A percentile compares a stretch with the other conserved stretches of the same genome.
phyloP scores from a whole-genome alignment of 2,329 filamentous ascomycete species.

The Colletotrichum nymphaeae region DNA sequence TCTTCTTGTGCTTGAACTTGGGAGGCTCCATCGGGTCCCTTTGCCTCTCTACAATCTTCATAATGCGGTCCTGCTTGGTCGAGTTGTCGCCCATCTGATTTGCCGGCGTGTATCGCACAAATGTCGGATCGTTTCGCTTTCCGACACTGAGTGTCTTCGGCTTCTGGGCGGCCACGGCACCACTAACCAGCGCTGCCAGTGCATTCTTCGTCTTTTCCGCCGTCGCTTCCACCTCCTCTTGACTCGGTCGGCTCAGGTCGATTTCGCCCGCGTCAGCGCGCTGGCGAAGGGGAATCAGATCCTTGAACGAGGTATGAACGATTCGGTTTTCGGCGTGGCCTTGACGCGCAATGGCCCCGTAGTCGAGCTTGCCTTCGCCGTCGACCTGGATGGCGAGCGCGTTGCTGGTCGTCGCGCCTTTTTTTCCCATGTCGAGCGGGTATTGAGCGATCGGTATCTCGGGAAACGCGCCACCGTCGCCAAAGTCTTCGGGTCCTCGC shows the following conservation, averaged over 20 bases:
- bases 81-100: constrained; percentile 94
- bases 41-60: constrained; percentile 97
- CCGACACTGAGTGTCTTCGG: constrained; percentile 93
- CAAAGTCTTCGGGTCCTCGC: constrained; percentile 88
- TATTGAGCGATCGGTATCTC: constrained; percentile 96
- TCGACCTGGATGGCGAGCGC: constrained; percentile 94
- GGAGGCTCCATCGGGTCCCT: constrained; percentile 96
- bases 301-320: constrained; percentile 95
- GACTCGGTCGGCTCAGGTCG: constrained; percentile 83
- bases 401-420: constrained; percentile 79
- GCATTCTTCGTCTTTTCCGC: constrained; percentile 91
- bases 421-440: constrained; percentile 93
- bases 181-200: constrained; percentile 82
- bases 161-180: constrained; percentile 91
- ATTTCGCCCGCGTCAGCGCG: constrained; percentile 93
- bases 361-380: constrained; percentile 91
- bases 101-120: constrained; percentile 93
- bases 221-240: constrained; percentile 85
- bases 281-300: constrained; percentile 92
- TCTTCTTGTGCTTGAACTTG: constrained; percentile 99
- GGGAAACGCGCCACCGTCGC: constrained; percentile 95
- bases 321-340: constrained; percentile 87
- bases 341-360: constrained; percentile 91
- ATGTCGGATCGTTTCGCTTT: constrained; percentile 87
- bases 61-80: constrained; percentile 92